phyloP scores from a whole-genome alignment of 495 filamentous ascomycete genomes.

The Niebla homalea region DNA sequence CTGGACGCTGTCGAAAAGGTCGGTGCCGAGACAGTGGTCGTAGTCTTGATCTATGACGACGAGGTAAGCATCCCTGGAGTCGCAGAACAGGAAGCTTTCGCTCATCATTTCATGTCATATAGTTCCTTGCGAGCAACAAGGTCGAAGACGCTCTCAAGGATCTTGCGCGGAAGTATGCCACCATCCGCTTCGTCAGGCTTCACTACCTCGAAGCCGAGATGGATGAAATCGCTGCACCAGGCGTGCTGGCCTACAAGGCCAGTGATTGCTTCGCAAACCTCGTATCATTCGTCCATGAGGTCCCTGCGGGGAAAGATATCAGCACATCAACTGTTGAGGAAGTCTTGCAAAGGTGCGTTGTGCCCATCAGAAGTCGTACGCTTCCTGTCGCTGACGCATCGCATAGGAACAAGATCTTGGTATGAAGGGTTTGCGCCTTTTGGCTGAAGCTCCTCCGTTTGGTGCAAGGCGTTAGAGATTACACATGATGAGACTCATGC shows the following conservation, averaged over 20 bases:
- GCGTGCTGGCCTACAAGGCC: conserved; percentile 74
- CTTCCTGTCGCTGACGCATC: too few species aligned
- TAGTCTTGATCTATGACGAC: conserved; percentile 88
- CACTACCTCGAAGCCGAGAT: conserved; percentile 92
- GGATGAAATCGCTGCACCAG: conserved; percentile 77
- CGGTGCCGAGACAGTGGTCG: conserved; percentile 66
- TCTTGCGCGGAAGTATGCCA: conserved; percentile 53
- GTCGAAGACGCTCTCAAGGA: conserved; percentile 65
- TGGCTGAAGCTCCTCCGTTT: too few species aligned
- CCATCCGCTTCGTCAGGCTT: conserved; percentile 78
- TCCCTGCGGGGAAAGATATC: conserved; percentile 53
- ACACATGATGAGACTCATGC: too few species aligned
- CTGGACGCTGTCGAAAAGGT: conserved; percentile 92
- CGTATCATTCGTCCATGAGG: conserved; percentile 72
- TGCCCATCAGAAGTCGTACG: not conserved
- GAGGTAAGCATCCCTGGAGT: conserved; percentile 42
- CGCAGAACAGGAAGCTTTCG: not conserved
- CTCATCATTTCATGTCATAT: not conserved
- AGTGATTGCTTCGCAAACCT: conserved; percentile 86
- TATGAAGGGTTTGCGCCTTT: not conserved
- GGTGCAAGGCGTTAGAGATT: too few species aligned
- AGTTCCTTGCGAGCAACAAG: conserved; percentile 62
- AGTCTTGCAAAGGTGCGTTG: conserved; percentile 44
- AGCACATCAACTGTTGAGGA: conserved; percentile 47
- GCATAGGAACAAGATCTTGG: conserved; percentile 1